Evolutionary conservation across 2,329 filamentous ascomycete genomes (phyloP).

Genomic region (Zymoseptoria tritici): DNA sequence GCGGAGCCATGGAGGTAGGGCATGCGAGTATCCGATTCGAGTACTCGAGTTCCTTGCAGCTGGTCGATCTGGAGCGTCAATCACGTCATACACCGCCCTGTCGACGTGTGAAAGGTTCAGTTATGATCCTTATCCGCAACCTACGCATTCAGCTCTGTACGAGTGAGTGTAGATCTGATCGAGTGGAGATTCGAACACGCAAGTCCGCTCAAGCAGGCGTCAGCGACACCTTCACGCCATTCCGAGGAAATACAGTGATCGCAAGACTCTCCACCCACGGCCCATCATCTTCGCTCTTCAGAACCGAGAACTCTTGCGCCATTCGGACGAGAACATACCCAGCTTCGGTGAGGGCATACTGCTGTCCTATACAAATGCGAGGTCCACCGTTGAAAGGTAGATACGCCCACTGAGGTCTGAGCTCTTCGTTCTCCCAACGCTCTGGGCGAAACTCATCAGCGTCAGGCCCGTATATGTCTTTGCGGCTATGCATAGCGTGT

Average conservation of each 20-base stretch:
- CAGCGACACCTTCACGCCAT: slow-evolving; percentile 25
- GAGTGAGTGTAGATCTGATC: neutral
- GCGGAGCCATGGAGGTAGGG: too few species aligned
- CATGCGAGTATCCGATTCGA: neutral
- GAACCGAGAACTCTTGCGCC: slow-evolving; percentile 32
- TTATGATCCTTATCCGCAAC: neutral
- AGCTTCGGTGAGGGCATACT: slow-evolving; percentile 41
- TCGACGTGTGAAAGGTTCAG: neutral
- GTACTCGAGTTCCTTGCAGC: neutral
- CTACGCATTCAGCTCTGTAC: neutral
- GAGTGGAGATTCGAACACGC: neutral
- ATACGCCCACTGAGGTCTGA: slow-evolving; percentile 16
- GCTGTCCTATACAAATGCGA: slow-evolving; percentile 39
- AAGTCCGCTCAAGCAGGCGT: slow-evolving; percentile 5
- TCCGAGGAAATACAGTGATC: slow-evolving; percentile 23
- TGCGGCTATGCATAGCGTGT: slow-evolving; percentile 61
- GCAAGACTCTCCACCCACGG: slow-evolving; percentile 27
- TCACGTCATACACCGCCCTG: neutral
- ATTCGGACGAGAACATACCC: slow-evolving; percentile 38
- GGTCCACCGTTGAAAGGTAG: slow-evolving; percentile 32
- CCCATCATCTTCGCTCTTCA: slow-evolving; percentile 19
- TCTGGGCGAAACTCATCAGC: slow-evolving; percentile 35
- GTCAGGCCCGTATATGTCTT: slow-evolving; percentile 42
- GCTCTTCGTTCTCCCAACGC: slow-evolving; percentile 23
- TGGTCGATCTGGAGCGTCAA: neutral